Percentiles rank a stretch among this genome's conserved stretches.
Conservation (phyloP, 169 alveolate genomes). For the Eimeria falciformis region DNA sequence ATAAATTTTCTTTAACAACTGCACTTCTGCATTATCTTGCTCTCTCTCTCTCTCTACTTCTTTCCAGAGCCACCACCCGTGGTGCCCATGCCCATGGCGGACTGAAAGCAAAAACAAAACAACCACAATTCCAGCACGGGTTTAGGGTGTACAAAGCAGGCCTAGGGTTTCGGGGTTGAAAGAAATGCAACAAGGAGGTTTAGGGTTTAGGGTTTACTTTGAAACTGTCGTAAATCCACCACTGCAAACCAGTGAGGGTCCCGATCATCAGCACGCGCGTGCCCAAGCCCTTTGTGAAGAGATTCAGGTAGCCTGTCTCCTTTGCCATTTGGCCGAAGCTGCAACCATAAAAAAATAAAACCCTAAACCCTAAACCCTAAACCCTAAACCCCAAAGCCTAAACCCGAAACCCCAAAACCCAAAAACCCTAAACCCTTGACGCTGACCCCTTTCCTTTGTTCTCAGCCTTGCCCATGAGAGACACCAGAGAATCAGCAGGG, state of each 20-base stretch:
- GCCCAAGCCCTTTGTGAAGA: conserved; percentile 87
- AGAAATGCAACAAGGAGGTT: too few species aligned
- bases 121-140: background rate
- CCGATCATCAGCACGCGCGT: conserved; percentile 98
- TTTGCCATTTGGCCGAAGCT: conserved; percentile 75
- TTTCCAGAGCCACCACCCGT: conserved; percentile 80
- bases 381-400: conserved; percentile 73
- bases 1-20: too few species aligned
- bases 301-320: conserved; percentile 73
- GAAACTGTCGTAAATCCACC: conserved; percentile 98
- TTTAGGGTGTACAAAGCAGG: conserved; percentile 9
- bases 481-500: conserved; percentile 98
- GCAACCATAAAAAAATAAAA: background rate
- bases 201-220: conserved; percentile 83
- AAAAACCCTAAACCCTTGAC: conserved; percentile 26
- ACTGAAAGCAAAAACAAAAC: conserved; percentile 37
- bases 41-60: conserved; percentile 22
- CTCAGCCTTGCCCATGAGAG: conserved; percentile 93
- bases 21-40: background rate
- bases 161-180: conserved; percentile 7
- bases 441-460: conserved; percentile 87
- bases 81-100: conserved; percentile 83
- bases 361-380: conserved; percentile 49
- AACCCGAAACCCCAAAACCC: conserved; percentile 6
- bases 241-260: conserved; percentile 98